Evolutionary conservation across 2,329 filamentous ascomycete species (phyloP), one percentile per base, ranked within the genome.

Genomic region (Apiospora hydei): DNA sequence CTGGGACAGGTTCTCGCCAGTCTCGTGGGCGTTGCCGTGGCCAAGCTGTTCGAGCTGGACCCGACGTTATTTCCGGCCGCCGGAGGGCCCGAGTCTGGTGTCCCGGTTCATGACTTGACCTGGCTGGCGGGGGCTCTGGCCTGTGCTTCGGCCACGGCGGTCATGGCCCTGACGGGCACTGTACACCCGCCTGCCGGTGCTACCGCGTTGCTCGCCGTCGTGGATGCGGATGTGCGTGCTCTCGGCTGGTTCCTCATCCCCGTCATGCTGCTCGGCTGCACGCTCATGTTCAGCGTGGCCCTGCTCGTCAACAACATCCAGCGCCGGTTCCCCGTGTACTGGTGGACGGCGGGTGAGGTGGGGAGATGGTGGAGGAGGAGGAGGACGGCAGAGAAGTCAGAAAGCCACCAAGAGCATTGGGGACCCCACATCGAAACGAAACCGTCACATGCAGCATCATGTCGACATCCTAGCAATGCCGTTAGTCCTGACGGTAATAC

Each of bases 101-200:
- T 82, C 1, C 75, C 81, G 71, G 85, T 86, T 46, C 82, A 88
- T 41, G 80, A 86, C 0, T 82, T 93, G 43, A 87, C 88, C 43
- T 93, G 90, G 87, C 77, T 94, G 0, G 91, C 87, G 1, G 92
- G 90, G 14, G 88, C 92, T 14, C 81, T 94, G 0, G 84, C 91
- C 1, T 93, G 92, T 75, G 92, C 90, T 0, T 79, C 86, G 3
- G 87, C 92, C 0, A 92, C 89, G 0, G 84, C 87, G 1, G 72
- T 89, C 71, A 95, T 94, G 93, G 87, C 86, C 0, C 77, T 94
- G 30, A 94, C 92, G 1, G 91, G 91, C 70, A 94, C 92, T 0
- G 86, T 93, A 0, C 92, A 95, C 75, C 93, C 93, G 0, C 93
- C 93, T 0, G 93, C 92, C 0, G 93, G 93, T 5, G 92, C 93